Percentiles rank a stretch among this genome's conserved stretches.
These are phyloP conservation scores for Circinella minor DNA, from an alignment of 371 early-diverging fungal species.

Conservation along the genomic window DNA sequence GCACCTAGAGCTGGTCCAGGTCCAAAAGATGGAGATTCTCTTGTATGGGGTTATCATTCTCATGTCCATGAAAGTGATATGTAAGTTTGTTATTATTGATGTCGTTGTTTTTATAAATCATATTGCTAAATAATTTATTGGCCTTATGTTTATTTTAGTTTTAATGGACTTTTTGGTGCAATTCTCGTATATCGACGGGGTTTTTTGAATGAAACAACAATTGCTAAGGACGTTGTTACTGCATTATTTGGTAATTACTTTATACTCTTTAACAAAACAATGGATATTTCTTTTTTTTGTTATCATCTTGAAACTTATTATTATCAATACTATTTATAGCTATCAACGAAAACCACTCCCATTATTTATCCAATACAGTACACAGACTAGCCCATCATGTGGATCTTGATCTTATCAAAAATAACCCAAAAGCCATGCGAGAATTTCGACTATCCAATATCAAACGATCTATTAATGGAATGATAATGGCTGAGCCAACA, in stretches of 20 bases:
- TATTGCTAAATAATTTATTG: background rate
- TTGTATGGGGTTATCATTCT: slow-evolving; percentile 60
- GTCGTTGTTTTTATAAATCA: background rate
- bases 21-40: slow-evolving; percentile 44
- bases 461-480: slow-evolving; percentile 43
- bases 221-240: slow-evolving; percentile 39
- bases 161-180: slow-evolving; percentile 49
- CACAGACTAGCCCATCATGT: slow-evolving; percentile 14
- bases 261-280: background rate
- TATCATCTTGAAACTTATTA: too few relatives aligned
- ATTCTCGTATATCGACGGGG: slow-evolving; percentile 52
- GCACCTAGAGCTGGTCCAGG: slow-evolving; percentile 52
- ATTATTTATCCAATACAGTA: slow-evolving; percentile 36
- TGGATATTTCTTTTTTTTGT: background rate
- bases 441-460: slow-evolving; percentile 27
- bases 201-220: slow-evolving; percentile 20
- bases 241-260: slow-evolving; percentile 36
- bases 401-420: slow-evolving; percentile 12
- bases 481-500: slow-evolving; percentile 27
- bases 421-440: slow-evolving; percentile 7
- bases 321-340: slow-evolving; percentile 18
- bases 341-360: slow-evolving; percentile 44
- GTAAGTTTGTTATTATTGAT: slow-evolving; percentile 21
- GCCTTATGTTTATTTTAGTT: slow-evolving; percentile 18
- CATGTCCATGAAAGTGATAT: slow-evolving; percentile 50